A percentile compares a stretch with the other conserved stretches of the same genome.
phyloP scores from a whole-genome alignment of 2,329 filamentous ascomycete genomes.

The Nemania bipapillata region DNA sequence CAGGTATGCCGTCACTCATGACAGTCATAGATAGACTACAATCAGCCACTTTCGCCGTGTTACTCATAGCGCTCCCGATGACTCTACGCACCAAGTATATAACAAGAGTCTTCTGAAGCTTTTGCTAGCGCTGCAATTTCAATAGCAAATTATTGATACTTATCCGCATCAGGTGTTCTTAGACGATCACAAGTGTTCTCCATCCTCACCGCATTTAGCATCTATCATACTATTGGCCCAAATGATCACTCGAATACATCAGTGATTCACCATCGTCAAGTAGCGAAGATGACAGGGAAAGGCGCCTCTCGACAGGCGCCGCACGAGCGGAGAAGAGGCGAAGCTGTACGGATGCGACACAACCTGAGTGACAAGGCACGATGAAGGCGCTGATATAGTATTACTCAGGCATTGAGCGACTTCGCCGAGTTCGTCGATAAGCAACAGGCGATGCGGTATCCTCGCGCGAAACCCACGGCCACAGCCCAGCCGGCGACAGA shows the following conservation, averaged over 20 bases:
- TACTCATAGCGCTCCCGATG: conserved; percentile 33
- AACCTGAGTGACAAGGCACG: background rate
- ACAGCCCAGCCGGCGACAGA: conserved; percentile 59
- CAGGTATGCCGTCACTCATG: conserved; percentile 29
- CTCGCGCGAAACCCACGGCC: conserved; percentile 53
- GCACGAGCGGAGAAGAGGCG: conserved; percentile 85
- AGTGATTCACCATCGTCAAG: conserved; percentile 16
- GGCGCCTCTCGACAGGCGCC: conserved; percentile 69
- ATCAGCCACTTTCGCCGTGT: conserved; percentile 21
- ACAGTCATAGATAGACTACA: background rate
- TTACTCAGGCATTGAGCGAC: conserved; percentile 78
- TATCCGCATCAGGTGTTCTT: background rate
- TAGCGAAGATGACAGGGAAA: conserved; percentile 63
- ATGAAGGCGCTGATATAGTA: conserved; percentile 13
- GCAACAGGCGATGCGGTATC: conserved; percentile 81
- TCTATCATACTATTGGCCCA: conserved; percentile 12
- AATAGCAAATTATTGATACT: background rate
- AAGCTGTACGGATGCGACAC: conserved; percentile 70
- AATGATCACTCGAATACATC: conserved; percentile 49
- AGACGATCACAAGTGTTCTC: background rate
- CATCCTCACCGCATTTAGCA: background rate
- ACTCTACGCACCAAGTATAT: conserved; percentile 26
- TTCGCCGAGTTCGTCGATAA: conserved; percentile 98
- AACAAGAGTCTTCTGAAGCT: background rate
- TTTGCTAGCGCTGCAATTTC: background rate